Base-by-base conservation (phyloP, 169 alveolate species). In the Babesia ovis region DNA sequence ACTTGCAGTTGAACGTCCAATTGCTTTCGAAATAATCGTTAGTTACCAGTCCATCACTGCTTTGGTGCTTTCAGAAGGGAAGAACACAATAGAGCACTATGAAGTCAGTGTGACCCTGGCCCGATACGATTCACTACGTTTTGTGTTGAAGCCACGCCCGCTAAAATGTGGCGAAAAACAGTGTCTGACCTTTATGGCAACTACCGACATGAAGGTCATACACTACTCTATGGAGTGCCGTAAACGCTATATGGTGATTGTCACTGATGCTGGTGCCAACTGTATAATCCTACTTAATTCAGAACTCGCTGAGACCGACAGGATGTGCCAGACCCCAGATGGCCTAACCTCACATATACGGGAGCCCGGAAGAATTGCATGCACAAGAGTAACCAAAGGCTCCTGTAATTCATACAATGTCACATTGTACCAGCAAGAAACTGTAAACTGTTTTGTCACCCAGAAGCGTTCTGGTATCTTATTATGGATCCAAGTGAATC, bases 131-230 rank as follows among this genome's bases (percentile, higher is more conserved):
- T 29, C 20, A n/a, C 27, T 80, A 11, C 16, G 23, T 25, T 56
- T 48, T 53, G 61, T 25, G 41, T 18, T 68, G 55, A n/a, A 12
- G 29, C n/a, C 45, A 9, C 25, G 35, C 25, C 12, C 51, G 23
- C 29, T 56, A 34, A 31, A 62, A 22, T 64, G 84, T 22, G 22
- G 22, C 16, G 48, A 20, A 20, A 20, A 68, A 3, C 14, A 20
- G n/a, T 77, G 83, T 57, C 62, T 62, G 23, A 31, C n/a, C 23
- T 54, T 77, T 18, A 18, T 29, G 5, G 59, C 86, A n/a, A 74
- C 86, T 2, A 32, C 39, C 6, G 86, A 77, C 43, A 68, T 77
- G 86, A 77, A 77, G 59, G 48, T 80, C n/a, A 68, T 68, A n/a
- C 42, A 35, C 45, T 68, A 71, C 51, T 29, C 29, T 53, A 6